phyloP scores from a whole-genome alignment of 2,329 filamentous ascomycete species.

The Aspergillus intermedius region DNA sequence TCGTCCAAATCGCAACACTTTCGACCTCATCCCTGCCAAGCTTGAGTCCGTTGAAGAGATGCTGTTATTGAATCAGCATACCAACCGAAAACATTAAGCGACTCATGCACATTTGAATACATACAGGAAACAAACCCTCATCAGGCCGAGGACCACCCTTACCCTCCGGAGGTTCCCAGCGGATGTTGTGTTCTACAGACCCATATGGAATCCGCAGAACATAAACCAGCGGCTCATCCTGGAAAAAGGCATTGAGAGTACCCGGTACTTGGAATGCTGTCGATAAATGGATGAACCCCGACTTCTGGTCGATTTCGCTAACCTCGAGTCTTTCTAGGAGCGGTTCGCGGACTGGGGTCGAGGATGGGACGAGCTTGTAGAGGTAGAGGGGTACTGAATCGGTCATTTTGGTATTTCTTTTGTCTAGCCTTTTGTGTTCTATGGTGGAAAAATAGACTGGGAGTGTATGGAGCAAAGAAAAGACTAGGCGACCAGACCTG shows the following conservation, averaged over 20 bases:
- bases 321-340: constrained; percentile 30
- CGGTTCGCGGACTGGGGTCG: constrained; percentile 28
- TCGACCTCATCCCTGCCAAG: constrained; percentile 33
- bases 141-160: constrained; percentile 29
- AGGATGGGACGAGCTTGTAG: constrained; percentile 35
- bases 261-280: constrained; percentile 32
- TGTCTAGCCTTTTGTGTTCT: not conserved
- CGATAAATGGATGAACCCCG: constrained; percentile 35
- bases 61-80: constrained; percentile 16
- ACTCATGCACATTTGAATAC: constrained; percentile 4
- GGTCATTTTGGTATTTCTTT: constrained; percentile 10
- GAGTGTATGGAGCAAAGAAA: not conserved
- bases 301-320: constrained; percentile 30
- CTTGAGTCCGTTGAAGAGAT: constrained; percentile 34
- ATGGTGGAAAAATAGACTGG: not conserved
- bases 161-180: constrained; percentile 34
- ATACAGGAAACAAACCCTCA: constrained; percentile 36
- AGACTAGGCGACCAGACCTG: no score
- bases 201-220: constrained; percentile 31
- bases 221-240: constrained; percentile 31
- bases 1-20: constrained; percentile 32
- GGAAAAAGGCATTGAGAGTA: constrained; percentile 33
- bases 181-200: constrained; percentile 21
- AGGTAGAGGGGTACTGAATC: constrained; percentile 25
- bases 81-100: not conserved